A percentile compares a stretch with the other conserved stretches of the same genome.
Conservation (phyloP, 2,329 filamentous ascomycete species). For the Juglanconis oblonga region DNA sequence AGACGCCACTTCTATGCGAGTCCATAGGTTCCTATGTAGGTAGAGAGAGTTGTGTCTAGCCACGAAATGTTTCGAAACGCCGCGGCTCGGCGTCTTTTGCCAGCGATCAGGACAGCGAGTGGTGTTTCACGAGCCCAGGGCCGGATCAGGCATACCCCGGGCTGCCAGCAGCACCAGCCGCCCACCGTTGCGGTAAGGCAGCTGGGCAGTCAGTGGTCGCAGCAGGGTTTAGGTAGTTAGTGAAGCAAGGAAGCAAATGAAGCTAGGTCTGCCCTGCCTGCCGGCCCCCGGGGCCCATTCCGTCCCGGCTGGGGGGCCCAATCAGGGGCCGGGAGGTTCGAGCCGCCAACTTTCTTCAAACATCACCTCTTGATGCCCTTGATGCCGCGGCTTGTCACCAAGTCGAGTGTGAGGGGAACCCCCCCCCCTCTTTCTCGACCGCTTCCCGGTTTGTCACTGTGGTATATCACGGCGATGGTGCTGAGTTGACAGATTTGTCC, state of each 20-base stretch:
- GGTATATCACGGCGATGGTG: neutral
- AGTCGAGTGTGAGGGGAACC: neutral
- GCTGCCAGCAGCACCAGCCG: no score
- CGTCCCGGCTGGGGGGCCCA: neutral
- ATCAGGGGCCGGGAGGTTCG: neutral
- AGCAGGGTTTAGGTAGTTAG: no score
- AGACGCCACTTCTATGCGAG: no score
- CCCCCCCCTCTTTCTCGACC: neutral
- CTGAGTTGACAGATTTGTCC: no score
- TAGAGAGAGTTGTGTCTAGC: no score
- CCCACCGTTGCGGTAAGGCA: no score
- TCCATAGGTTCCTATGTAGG: no score
- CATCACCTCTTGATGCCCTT: neutral
- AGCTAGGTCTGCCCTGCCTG: neutral
- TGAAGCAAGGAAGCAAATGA: neutral
- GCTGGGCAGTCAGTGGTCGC: no score
- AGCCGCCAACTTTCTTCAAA: constrained; percentile 17
- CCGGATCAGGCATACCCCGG: no score
- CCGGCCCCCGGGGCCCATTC: neutral
- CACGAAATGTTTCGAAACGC: constrained; percentile 1
- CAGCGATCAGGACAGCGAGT: no score
- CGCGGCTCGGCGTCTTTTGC: neutral
- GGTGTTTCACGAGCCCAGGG: no score
- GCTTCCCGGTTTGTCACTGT: neutral
- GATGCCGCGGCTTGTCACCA: neutral